Conservation (phyloP, 768 basidiomycete species). For the Tulasnella sp. region DNA sequence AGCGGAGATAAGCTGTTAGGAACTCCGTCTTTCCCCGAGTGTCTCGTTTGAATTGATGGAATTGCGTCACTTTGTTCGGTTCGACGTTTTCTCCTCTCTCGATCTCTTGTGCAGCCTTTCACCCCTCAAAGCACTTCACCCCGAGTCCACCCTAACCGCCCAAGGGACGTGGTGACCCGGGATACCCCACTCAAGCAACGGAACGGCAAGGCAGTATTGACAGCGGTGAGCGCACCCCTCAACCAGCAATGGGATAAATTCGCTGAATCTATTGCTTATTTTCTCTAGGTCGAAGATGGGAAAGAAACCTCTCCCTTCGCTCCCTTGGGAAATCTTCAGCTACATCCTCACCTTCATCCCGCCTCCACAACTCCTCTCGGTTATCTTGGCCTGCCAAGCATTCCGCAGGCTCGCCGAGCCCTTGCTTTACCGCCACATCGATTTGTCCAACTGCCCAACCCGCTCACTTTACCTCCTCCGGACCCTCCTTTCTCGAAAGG, state of each 20-base stretch:
- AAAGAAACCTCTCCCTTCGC: background rate
- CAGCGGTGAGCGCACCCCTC: background rate
- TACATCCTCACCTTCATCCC: slow-evolving; percentile 12
- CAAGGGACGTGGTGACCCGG: background rate
- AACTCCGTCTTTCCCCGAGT: background rate
- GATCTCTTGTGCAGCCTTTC: background rate
- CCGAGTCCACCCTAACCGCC: background rate
- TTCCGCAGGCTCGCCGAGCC: slow-evolving; percentile 17
- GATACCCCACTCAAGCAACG: background rate
- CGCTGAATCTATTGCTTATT: background rate
- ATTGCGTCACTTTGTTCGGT: slow-evolving; percentile 1
- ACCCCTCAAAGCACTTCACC: background rate
- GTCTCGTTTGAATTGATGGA: background rate
- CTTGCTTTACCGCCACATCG: slow-evolving; percentile 18
- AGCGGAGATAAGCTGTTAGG: background rate
- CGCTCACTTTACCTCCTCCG: slow-evolving; percentile 20
- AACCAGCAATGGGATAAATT: background rate
- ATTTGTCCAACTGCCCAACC: slow-evolving; percentile 9
- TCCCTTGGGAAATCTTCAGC: slow-evolving; percentile 11
- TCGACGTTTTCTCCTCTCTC: slow-evolving; percentile 5
- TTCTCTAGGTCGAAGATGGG: background rate
- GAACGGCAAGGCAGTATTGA: background rate
- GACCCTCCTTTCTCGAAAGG: background rate
- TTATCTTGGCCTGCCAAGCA: slow-evolving; percentile 18
- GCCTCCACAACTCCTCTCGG: background rate